Conservation (phyloP, 345 rosid species). For the Erucastrum elatum region DNA sequence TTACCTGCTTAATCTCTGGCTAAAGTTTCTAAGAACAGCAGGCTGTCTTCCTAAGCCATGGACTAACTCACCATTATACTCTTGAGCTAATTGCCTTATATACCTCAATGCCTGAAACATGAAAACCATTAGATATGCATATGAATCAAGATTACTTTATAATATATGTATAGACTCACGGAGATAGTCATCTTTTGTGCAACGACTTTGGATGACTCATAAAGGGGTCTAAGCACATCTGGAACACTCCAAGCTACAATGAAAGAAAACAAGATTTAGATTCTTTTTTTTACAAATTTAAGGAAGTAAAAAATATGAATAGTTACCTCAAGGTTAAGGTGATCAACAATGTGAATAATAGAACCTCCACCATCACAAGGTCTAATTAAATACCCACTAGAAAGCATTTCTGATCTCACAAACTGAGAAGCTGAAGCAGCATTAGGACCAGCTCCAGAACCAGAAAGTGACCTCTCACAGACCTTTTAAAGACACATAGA, state of each 20-base stretch:
- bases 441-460: slow-evolving; percentile 90
- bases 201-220: slow-evolving; percentile 90
- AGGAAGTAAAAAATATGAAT: background rate
- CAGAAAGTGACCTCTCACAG: slow-evolving; percentile 98
- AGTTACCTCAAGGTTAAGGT: slow-evolving; percentile 85
- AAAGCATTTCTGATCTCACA: slow-evolving; percentile 95
- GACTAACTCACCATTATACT: slow-evolving; percentile 90
- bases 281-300: too few relatives aligned
- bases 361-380: slow-evolving; percentile 99
- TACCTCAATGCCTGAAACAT: slow-evolving; percentile 62
- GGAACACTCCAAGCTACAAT: slow-evolving; percentile 95
- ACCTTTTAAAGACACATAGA: slow-evolving; percentile 44
- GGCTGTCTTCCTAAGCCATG: slow-evolving; percentile 94
- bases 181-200: slow-evolving; percentile 83
- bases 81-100: slow-evolving; percentile 91
- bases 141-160: background rate
- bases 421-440: slow-evolving; percentile 79
- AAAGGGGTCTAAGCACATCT: slow-evolving; percentile 97
- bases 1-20: slow-evolving; percentile 90
- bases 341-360: slow-evolving; percentile 95
- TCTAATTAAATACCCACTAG: slow-evolving; percentile 93
- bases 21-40: slow-evolving; percentile 86
- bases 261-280: background rate
- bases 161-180: background rate
- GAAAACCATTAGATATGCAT: background rate